Conservation (phyloP, 139 green algal genomes). For the Choricystis sp. region DNA sequence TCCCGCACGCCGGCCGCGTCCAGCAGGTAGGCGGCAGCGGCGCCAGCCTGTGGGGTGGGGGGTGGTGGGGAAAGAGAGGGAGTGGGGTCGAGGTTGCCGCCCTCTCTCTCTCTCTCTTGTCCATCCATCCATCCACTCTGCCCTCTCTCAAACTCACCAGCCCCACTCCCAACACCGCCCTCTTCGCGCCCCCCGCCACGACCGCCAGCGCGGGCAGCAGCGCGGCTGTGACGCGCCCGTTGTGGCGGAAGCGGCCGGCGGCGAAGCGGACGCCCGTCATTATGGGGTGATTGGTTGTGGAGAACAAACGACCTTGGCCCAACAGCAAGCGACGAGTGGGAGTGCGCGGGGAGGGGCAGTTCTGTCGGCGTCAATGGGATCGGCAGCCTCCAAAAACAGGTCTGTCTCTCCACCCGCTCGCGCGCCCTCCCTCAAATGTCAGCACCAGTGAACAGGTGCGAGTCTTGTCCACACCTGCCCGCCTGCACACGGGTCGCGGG, state of each 20-base stretch:
- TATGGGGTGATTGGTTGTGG: too few relatives aligned
- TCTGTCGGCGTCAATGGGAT: too few relatives aligned
- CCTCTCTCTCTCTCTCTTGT: not conserved
- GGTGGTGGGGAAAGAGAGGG: not conserved
- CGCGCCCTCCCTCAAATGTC: too few relatives aligned
- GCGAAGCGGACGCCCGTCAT: too few relatives aligned
- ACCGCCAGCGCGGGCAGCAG: conserved; percentile 62
- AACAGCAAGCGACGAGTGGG: too few relatives aligned
- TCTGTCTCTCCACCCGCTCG: too few relatives aligned
- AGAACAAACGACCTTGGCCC: too few relatives aligned
- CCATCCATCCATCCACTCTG: not conserved
- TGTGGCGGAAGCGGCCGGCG: conserved; percentile 49
- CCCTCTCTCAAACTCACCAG: conserved; percentile 18
- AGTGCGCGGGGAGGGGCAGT: too few relatives aligned
- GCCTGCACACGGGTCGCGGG: too few relatives aligned
- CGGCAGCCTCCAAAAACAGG: too few relatives aligned
- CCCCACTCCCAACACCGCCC: conserved; percentile 32
- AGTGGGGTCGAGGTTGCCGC: not conserved
- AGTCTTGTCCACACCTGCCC: too few relatives aligned
- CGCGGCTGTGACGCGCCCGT: conserved; percentile 45
- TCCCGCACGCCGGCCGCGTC: conserved; percentile 63
- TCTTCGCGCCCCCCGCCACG: conserved; percentile 48
- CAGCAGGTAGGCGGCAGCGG: conserved; percentile 76
- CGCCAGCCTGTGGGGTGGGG: conserved; percentile 25
- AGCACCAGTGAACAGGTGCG: too few relatives aligned